Percentiles rank a stretch among this genome's conserved stretches.
These are phyloP conservation scores for Naumovozyma baii DNA, from an alignment of 805 yeast species.

Conservation along the genomic window DNA sequence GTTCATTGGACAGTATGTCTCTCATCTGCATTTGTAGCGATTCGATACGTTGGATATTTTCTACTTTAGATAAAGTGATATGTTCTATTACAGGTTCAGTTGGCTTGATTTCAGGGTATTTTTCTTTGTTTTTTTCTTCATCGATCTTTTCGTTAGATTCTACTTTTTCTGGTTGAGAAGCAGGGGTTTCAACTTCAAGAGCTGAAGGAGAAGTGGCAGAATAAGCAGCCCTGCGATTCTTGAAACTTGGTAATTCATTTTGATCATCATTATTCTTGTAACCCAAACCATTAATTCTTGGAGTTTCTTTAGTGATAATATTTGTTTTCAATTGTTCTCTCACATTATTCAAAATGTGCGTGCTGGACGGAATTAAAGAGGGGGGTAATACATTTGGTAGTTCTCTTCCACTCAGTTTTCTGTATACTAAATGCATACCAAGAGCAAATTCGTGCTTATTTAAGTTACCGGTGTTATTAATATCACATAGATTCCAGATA, in stretches of 20 bases:
- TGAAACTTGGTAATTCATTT: constrained; percentile 55
- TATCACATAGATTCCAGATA: constrained; percentile 85
- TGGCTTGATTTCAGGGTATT: background rate
- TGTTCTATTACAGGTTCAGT: background rate
- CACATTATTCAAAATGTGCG: constrained; percentile 60
- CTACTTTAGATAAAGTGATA: background rate
- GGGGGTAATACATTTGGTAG: constrained; percentile 78
- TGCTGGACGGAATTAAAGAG: constrained; percentile 81
- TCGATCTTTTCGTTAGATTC: background rate
- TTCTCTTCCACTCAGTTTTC: constrained; percentile 81
- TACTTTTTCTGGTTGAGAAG: background rate
- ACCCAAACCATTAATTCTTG: constrained; percentile 32
- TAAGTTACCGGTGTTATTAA: constrained; percentile 70
- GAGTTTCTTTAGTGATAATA: constrained; percentile 5
- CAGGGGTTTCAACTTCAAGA: background rate
- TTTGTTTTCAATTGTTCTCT: constrained; percentile 40
- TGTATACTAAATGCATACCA: constrained; percentile 93
- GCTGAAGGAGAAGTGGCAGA: constrained; percentile 3
- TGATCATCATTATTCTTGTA: constrained; percentile 76
- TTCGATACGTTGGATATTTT: background rate
- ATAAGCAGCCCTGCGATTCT: constrained; percentile 33
- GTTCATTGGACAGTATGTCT: background rate
- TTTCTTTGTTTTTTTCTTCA: background rate
- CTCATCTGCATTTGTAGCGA: background rate
- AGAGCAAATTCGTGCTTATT: constrained; percentile 88